These are phyloP conservation scores for Clonostachys byssicola DNA, from an alignment of 2,329 filamentous ascomycete species.

Conservation along the genomic window DNA sequence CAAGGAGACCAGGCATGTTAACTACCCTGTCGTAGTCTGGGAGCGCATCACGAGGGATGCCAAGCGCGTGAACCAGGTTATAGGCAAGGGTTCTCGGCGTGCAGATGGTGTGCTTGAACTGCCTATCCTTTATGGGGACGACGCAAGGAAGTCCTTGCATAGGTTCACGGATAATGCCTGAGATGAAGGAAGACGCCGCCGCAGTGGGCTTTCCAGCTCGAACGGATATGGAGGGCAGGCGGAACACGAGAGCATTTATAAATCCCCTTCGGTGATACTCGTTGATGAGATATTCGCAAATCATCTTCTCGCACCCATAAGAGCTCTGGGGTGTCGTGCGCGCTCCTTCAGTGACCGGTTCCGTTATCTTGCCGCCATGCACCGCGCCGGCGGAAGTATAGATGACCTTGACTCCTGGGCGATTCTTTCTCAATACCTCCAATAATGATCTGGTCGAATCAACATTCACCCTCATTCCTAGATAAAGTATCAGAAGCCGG, in stretches of 20 bases:
- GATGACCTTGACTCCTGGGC: conserved; percentile 46
- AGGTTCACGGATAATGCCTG: conserved; percentile 53
- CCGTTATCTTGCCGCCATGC: conserved; percentile 44
- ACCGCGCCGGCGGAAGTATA: conserved; percentile 57
- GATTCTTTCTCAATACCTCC: conserved; percentile 36
- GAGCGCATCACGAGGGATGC: conserved; percentile 8
- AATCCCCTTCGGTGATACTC: conserved; percentile 41
- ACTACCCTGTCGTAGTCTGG: conserved; percentile 15
- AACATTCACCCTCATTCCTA: conserved; percentile 40
- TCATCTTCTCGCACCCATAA: conserved; percentile 60
- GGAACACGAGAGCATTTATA: conserved; percentile 51
- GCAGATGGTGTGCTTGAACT: conserved; percentile 40
- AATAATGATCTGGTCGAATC: conserved; percentile 48
- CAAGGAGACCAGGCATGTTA: conserved; percentile 41
- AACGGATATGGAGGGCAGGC: conserved; percentile 58
- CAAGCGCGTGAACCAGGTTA: conserved; percentile 32
- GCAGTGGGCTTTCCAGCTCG: conserved; percentile 56
- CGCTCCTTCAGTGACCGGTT: conserved; percentile 33
- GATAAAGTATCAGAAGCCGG: not conserved
- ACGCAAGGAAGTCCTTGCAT: conserved; percentile 35
- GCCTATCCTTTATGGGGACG: conserved; percentile 35
- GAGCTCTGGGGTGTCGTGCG: conserved; percentile 51
- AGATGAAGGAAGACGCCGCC: conserved; percentile 53
- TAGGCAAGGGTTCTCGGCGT: conserved; percentile 37
- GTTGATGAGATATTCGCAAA: conserved; percentile 42